phyloP scores from a whole-genome alignment of 257 asterid species.

The Solanum dulcamara region DNA sequence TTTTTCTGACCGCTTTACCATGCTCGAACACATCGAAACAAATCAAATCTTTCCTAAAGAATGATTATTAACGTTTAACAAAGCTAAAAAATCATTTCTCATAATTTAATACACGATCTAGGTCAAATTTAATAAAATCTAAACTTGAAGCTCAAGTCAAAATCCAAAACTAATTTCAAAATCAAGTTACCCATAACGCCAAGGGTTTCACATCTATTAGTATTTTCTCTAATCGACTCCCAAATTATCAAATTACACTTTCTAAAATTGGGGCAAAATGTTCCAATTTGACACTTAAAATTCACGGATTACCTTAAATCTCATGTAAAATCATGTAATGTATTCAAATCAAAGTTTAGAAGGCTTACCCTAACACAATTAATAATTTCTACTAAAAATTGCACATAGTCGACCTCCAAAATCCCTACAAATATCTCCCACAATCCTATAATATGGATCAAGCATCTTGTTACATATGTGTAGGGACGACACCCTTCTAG shows the following conservation, averaged over 20 bases:
- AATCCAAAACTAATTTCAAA: background rate
- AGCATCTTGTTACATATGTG: background rate
- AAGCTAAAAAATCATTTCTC: background rate
- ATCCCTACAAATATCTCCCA: background rate
- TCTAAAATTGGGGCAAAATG: background rate
- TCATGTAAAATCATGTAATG: background rate
- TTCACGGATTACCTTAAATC: background rate
- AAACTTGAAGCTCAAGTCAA: background rate
- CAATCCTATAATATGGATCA: background rate
- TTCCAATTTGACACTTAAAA: background rate
- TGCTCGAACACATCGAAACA: background rate
- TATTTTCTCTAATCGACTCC: background rate
- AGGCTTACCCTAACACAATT: background rate
- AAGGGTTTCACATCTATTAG: background rate
- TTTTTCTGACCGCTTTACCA: background rate
- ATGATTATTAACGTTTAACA: background rate
- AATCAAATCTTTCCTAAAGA: background rate
- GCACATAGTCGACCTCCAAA: background rate
- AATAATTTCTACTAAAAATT: background rate
- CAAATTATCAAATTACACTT: background rate
- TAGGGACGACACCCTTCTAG: background rate
- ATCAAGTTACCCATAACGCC: background rate
- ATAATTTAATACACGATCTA: background rate
- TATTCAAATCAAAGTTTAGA: background rate
- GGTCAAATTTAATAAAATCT: background rate